Evolutionary conservation across 371 early-diverging fungal species (phyloP).

Genomic region (Lichtheimia ramosa): DNA sequence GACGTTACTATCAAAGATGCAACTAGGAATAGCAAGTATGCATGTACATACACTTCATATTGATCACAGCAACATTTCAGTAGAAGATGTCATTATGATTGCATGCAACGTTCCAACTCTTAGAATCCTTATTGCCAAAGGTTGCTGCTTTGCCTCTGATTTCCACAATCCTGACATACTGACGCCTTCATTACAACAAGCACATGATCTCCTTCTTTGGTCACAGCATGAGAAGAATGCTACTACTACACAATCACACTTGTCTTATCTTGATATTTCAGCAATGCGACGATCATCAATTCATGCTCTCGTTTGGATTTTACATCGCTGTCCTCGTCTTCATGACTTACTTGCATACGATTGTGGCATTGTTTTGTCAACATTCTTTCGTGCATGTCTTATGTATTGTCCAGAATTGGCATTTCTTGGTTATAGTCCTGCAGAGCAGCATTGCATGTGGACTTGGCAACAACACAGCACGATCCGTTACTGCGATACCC

Average conservation of each 20-base stretch:
- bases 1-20: background rate
- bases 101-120: background rate
- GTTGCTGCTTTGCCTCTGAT: background rate
- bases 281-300: background rate
- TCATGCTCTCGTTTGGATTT: background rate
- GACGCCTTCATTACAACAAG: background rate
- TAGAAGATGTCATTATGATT: background rate
- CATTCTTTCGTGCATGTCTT: background rate
- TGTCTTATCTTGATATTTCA: background rate
- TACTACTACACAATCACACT: background rate
- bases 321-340: slow-evolving; percentile 1
- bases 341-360: background rate
- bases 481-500: background rate
- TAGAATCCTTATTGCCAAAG: background rate
- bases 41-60: background rate
- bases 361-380: background rate
- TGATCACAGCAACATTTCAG: background rate
- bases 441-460: background rate
- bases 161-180: background rate
- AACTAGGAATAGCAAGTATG: background rate
- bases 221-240: background rate
- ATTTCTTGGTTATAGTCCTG: background rate
- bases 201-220: background rate
- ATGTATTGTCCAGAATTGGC: background rate
- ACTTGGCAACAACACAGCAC: background rate